phyloP scores from a whole-genome alignment of 2,329 filamentous ascomycete genomes.

The Allantophomopsis cytisporea region DNA sequence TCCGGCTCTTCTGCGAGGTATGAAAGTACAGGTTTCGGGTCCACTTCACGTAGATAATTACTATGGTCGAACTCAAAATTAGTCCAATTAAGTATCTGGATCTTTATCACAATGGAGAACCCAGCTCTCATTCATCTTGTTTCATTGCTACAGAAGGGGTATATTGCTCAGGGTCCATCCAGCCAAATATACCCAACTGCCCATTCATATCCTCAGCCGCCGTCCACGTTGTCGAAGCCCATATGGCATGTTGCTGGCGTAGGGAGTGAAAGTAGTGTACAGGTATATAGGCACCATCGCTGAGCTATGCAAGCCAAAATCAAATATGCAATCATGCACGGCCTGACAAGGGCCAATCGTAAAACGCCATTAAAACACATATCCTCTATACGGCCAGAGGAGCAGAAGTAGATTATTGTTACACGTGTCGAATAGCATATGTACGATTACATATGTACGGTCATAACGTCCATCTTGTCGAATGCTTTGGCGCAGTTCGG shows the following conservation, averaged over 20 bases:
- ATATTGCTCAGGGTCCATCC: too few species aligned
- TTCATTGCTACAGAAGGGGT: too few species aligned
- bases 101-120: slow-evolving; percentile 2
- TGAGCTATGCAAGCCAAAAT: slow-evolving; percentile 4
- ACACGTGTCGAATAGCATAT: not conserved
- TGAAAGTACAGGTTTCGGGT: slow-evolving; percentile 62
- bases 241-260: not conserved
- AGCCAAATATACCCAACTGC: too few species aligned
- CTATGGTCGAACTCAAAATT: not conserved
- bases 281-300: not conserved
- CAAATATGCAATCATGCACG: slow-evolving; percentile 16
- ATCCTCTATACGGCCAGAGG: slow-evolving; percentile 1
- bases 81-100: slow-evolving; percentile 1
- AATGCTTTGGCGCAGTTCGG: slow-evolving; percentile 89
- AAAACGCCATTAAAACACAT: slow-evolving; percentile 5
- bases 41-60: slow-evolving; percentile 42
- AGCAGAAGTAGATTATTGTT: too few species aligned
- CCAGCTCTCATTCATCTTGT: slow-evolving; percentile 2
- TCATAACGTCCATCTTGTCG: slow-evolving; percentile 81
- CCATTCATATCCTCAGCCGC: too few species aligned
- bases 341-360: slow-evolving; percentile 5
- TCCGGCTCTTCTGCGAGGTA: slow-evolving; percentile 34
- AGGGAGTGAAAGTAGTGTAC: not conserved
- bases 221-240: too few species aligned
- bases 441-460: slow-evolving; percentile 35